These are phyloP conservation scores for Rehmannia glutinosa DNA, from an alignment of 257 asterid species.

Conservation along the genomic window DNA sequence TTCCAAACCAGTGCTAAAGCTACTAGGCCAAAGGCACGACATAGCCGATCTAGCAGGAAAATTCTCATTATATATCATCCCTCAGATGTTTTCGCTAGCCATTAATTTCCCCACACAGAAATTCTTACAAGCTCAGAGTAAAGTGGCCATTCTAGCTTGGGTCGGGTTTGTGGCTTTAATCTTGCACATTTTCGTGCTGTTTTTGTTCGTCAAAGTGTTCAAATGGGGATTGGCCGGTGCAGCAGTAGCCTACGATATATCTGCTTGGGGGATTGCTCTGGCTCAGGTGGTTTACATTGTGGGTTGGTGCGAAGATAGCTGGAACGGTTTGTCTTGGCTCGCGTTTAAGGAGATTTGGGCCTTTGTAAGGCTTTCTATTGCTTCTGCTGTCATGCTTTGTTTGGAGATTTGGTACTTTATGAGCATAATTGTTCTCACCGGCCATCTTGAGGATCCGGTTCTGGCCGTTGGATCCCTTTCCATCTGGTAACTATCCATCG, in stretches of 20 bases:
- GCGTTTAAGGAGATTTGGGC: constrained; percentile 78
- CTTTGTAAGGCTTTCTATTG: constrained; percentile 65
- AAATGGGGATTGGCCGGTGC: constrained; percentile 91
- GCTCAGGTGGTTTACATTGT: constrained; percentile 68
- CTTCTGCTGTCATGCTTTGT: constrained; percentile 92
- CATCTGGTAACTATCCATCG: constrained; percentile 52
- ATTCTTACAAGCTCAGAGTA: constrained; percentile 88
- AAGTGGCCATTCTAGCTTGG: constrained; percentile 76
- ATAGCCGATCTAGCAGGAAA: constrained; percentile 79
- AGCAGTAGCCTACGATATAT: constrained; percentile 75
- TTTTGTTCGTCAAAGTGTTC: constrained; percentile 53
- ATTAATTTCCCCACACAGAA: constrained; percentile 88
- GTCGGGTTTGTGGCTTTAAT: constrained; percentile 59
- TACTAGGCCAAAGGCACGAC: constrained; percentile 72
- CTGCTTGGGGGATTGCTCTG: constrained; percentile 73
- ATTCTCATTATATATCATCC: constrained; percentile 65
- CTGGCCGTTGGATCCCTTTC: constrained; percentile 94
- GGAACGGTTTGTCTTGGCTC: constrained; percentile 75
- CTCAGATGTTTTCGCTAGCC: constrained; percentile 89
- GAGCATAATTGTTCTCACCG: constrained; percentile 92
- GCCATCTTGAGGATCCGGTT: constrained; percentile 86
- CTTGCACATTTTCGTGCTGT: constrained; percentile 44
- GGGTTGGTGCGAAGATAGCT: constrained; percentile 86
- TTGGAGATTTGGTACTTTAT: constrained; percentile 98
- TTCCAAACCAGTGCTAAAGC: constrained; percentile 55